Evolutionary conservation across 2,329 filamentous ascomycete genomes (phyloP).

Genomic region (Aspergillus chevalieri): DNA sequence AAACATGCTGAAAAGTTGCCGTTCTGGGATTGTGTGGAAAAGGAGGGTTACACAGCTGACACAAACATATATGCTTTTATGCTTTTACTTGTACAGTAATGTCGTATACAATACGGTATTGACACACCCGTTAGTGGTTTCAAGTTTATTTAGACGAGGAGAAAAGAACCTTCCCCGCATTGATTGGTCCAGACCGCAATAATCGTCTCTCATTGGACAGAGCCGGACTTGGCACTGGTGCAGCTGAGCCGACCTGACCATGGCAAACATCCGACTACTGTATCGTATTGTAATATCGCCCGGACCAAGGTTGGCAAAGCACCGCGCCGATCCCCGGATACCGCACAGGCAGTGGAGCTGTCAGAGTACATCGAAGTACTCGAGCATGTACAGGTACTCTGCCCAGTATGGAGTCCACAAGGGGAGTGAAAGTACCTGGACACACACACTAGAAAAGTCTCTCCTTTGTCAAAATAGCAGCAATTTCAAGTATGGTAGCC

Average conservation of each 20-base stretch:
- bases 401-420: neutral
- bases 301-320: slow-evolving; percentile 3
- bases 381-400: slow-evolving; percentile 5
- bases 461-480: too few relatives aligned
- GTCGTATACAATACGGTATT: slow-evolving; percentile 7
- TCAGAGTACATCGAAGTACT: slow-evolving; percentile 7
- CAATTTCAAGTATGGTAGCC: neutral
- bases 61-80: too few relatives aligned
- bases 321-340: neutral
- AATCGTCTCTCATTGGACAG: too few relatives aligned
- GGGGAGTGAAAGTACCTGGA: neutral
- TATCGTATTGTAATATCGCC: too few relatives aligned
- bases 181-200: neutral
- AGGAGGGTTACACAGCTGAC: too few relatives aligned
- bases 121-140: slow-evolving; percentile 34
- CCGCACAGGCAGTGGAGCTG: neutral
- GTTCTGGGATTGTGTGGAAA: too few relatives aligned
- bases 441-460: too few relatives aligned
- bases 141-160: slow-evolving; percentile 32
- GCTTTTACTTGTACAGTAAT: too few relatives aligned
- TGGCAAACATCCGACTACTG: slow-evolving; percentile 9
- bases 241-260: slow-evolving; percentile 10
- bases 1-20: too few relatives aligned
- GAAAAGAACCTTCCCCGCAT: slow-evolving; percentile 1
- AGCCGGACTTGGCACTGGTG: too few relatives aligned